Percentiles rank a stretch among this genome's conserved stretches.
Evolutionary conservation across 2,329 filamentous ascomycete genomes (phyloP).

Genomic region (Diplodia intermedia): DNA sequence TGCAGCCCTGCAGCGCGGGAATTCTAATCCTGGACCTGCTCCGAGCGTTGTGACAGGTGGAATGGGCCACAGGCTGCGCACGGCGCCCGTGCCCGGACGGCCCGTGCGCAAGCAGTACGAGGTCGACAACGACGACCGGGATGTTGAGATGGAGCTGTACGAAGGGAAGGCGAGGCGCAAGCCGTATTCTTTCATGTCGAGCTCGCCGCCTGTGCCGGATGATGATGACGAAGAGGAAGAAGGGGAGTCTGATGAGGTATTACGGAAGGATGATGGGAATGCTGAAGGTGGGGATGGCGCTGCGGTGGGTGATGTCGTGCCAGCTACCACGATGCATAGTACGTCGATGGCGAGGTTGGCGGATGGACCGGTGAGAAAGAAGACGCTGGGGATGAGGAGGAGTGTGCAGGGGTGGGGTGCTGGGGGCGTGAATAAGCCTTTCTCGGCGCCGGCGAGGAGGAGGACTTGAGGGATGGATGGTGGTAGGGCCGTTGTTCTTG

Average conservation of each 20-base stretch:
- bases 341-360: slow-evolving; percentile 47
- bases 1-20: neutral
- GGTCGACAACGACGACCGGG: neutral
- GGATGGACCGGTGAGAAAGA: slow-evolving; percentile 43
- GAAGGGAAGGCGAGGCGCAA: neutral
- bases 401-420: slow-evolving; percentile 60
- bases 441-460: slow-evolving; percentile 17
- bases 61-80: slow-evolving; percentile 11
- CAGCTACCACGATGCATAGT: slow-evolving; percentile 46
- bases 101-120: slow-evolving; percentile 20
- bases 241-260: slow-evolving; percentile 34
- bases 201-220: slow-evolving; percentile 6
- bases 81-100: slow-evolving; percentile 17
- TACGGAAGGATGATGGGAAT: neutral
- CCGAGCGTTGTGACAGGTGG: too few relatives aligned
- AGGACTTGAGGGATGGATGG: neutral
- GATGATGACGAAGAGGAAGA: neutral
- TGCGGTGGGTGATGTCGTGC: neutral
- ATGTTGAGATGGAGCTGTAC: neutral
- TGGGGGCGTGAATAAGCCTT: slow-evolving; percentile 33
- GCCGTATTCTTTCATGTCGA: slow-evolving; percentile 21
- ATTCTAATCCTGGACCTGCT: too few relatives aligned
- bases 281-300: neutral
- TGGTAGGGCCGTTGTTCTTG: too few relatives aligned
- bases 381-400: slow-evolving; percentile 58